Evolutionary conservation across 768 basidiomycete species (phyloP), one percentile per base, ranked within the genome.

Genomic region (Lenzites betulinus): DNA sequence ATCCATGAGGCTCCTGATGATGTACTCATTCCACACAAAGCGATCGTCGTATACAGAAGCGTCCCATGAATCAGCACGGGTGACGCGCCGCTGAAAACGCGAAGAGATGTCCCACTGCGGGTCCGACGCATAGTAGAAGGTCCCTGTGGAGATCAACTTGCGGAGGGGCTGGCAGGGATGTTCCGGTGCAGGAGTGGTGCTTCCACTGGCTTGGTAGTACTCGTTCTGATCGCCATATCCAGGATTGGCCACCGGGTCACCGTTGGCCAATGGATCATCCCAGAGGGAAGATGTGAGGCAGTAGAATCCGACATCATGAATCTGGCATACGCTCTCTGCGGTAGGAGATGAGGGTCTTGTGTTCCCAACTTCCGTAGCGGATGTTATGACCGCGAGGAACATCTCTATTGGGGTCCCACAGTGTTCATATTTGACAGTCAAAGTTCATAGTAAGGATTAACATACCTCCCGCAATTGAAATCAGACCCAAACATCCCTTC

Each of bases 11-110:
- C 93, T 92, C 43, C 87, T 81, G 46, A 95, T 83, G 54, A 98
- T 87, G 67, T 88, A 95, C 66, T 91, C 88, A 70, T 99, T 99
- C 96, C 96, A 99, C 13, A 98, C 84, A 70, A 95, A 96, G 51
- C 92, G 83, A 54, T 87, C 86, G 70, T 95, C 93, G 66, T 88
- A 93, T n/a, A 41, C 46, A 1, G 79, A 76, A 64, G 39, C 69
- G 36, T 75, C 54, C 71, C 74, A 66, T 82, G 81, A 71, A 84
- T 77, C 59, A 80, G 74, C 51, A 8, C 62, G 54, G 8, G 62
- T 23, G 51, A 95, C 73, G 3, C 95, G 84, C 35, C 86, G 82
- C 16, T 88, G 78, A 39, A 98, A 78, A 46, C 95, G 79, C 1
- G 92, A 89, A 4, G 94, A 94, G 30, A 98, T 77, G 73, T 98